Evolutionary conservation across 2,329 filamentous ascomycete species (phyloP).

Genomic region (Dissoconium aciculare): DNA sequence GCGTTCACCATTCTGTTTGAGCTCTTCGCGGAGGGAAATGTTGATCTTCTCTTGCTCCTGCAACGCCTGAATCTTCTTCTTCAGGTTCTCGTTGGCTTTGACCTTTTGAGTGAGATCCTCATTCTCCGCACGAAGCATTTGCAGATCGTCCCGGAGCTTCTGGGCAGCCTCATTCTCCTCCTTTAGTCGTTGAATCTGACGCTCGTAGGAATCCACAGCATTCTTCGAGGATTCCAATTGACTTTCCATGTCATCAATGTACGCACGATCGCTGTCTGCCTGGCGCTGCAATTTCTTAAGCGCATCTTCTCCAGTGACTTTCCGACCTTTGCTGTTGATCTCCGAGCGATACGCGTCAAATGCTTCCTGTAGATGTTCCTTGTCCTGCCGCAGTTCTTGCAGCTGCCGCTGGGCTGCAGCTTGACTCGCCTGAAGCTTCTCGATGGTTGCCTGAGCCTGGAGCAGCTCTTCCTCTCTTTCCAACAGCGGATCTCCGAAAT

Average conservation of each 20-base stretch:
- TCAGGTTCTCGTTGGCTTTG: constrained; percentile 38
- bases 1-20: constrained; percentile 30
- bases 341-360: constrained; percentile 33
- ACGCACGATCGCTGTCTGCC: constrained; percentile 32
- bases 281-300: constrained; percentile 31
- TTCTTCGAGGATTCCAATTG: constrained; percentile 32
- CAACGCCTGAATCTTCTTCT: constrained; percentile 38
- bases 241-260: constrained; percentile 35
- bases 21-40: constrained; percentile 30
- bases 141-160: constrained; percentile 36
- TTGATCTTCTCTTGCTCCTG: constrained; percentile 34
- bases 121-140: constrained; percentile 34
- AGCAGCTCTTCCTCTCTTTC: constrained; percentile 37
- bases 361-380: constrained; percentile 33
- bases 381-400: constrained; percentile 27
- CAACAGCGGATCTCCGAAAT: constrained; percentile 30
- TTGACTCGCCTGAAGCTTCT: constrained; percentile 29
- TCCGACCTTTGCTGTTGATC: constrained; percentile 28
- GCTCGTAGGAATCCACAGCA: constrained; percentile 32
- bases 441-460: constrained; percentile 33
- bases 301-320: constrained; percentile 27
- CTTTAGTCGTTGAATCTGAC: constrained; percentile 31
- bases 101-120: constrained; percentile 35
- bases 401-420: constrained; percentile 29
- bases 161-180: constrained; percentile 31